phyloP scores from a whole-genome alignment of 352 stramenopile species.

The Salisapilia sapeloensis region DNA sequence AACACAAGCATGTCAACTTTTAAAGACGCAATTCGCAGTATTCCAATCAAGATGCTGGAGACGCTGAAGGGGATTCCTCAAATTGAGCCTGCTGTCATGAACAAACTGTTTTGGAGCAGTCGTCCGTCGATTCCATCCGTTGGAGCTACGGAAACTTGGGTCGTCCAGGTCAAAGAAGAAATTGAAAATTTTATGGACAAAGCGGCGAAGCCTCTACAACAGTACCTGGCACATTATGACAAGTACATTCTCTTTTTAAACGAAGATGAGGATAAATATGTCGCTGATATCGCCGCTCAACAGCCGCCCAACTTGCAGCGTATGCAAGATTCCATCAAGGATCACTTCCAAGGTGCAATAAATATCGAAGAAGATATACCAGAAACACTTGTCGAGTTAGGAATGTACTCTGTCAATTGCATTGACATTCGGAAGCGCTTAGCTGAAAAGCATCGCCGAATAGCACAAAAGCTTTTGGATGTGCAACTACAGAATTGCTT shows the following conservation, averaged over 20 bases:
- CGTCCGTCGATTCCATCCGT: slow-evolving; percentile 78
- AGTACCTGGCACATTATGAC: slow-evolving; percentile 77
- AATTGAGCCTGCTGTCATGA: slow-evolving; percentile 87
- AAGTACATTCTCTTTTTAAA: slow-evolving; percentile 80
- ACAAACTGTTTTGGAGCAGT: slow-evolving; percentile 89
- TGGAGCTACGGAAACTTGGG: slow-evolving; percentile 76
- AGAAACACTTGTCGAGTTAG: slow-evolving; percentile 46
- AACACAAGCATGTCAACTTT: slow-evolving; percentile 48
- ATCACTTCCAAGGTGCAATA: slow-evolving; percentile 42
- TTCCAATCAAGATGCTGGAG: slow-evolving; percentile 68
- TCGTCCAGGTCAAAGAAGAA: slow-evolving; percentile 33
- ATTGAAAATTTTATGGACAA: slow-evolving; percentile 41
- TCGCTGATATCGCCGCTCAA: slow-evolving; percentile 51
- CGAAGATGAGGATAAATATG: slow-evolving; percentile 78
- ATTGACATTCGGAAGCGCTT: slow-evolving; percentile 41
- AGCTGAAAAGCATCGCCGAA: slow-evolving; percentile 56
- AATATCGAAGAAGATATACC: slow-evolving; percentile 40
- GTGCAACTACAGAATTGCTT: slow-evolving; percentile 65
- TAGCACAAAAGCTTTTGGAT: slow-evolving; percentile 59
- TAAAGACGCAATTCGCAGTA: slow-evolving; percentile 32
- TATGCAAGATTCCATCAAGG: slow-evolving; percentile 65
- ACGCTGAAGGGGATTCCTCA: slow-evolving; percentile 75
- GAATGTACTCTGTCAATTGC: slow-evolving; percentile 74
- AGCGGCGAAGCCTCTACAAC: slow-evolving; percentile 26
- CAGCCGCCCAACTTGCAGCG: slow-evolving; percentile 47